These are phyloP conservation scores for Eimeria brunetti DNA, from an alignment of 169 alveolate genomes.

Conservation along the genomic window DNA sequence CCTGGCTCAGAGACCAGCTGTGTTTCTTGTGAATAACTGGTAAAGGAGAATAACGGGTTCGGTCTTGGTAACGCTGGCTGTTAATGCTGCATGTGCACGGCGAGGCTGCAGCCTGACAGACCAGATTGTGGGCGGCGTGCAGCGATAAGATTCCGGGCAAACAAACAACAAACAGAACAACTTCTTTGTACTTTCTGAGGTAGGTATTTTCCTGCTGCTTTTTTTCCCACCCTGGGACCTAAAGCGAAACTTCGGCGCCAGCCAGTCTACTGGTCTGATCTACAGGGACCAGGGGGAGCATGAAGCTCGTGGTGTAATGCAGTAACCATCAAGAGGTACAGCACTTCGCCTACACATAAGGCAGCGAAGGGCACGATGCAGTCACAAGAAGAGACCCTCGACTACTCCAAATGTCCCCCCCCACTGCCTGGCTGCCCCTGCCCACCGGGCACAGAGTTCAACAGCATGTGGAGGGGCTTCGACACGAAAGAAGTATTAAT, in stretches of 20 bases:
- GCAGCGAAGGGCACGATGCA: background rate
- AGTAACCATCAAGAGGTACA: background rate
- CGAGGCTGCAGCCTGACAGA: constrained; percentile 65
- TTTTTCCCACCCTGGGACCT: background rate
- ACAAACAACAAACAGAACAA: background rate
- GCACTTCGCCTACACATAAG: background rate
- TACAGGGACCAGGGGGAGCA: background rate
- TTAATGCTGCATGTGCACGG: constrained; percentile 29
- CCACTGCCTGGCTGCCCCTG: background rate
- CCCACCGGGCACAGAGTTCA: background rate
- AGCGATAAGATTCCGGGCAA: background rate
- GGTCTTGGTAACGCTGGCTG: constrained; percentile 8
- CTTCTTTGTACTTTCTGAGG: constrained; percentile 28
- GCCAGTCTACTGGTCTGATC: background rate
- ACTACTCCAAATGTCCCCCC: background rate
- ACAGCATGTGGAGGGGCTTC: constrained; percentile 64
- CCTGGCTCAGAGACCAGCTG: background rate
- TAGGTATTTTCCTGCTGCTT: background rate
- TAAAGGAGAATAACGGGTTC: background rate
- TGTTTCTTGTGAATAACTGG: background rate
- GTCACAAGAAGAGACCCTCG: background rate
- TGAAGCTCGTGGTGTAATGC: constrained; percentile 35
- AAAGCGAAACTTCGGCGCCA: background rate
- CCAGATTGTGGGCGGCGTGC: constrained; percentile 27
- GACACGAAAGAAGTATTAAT: constrained; percentile 48